Evolutionary conservation across 371 early-diverging fungal species (phyloP).

Genomic region (Rhizoclosmatium hyalinum): DNA sequence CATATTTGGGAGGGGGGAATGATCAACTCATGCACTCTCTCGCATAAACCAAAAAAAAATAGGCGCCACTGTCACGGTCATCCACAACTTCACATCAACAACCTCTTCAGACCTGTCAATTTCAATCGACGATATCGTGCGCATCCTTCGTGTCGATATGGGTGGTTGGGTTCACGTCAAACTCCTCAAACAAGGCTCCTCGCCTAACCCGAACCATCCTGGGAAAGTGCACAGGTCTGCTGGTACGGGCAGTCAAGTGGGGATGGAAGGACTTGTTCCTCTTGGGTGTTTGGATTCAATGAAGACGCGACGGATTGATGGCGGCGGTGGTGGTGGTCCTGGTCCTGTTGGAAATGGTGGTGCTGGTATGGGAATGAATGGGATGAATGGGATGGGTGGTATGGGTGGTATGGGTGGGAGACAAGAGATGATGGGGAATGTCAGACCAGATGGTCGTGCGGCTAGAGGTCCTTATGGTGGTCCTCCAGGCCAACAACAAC

Average conservation of each 20-base stretch:
- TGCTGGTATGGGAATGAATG: not conserved
- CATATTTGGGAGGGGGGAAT: not conserved
- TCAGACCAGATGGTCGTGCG: no score
- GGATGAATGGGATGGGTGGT: not conserved
- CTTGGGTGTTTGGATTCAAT: slow-evolving; percentile 21
- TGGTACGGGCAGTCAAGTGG: slow-evolving; percentile 1
- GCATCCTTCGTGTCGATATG: slow-evolving; percentile 26
- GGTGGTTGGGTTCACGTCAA: slow-evolving; percentile 29
- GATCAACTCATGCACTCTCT: not conserved
- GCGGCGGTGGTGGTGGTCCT: no score
- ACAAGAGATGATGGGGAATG: no score
- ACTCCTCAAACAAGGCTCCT: slow-evolving; percentile 4
- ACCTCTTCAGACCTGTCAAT: slow-evolving; percentile 15
- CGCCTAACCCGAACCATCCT: not conserved
- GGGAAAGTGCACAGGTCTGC: not conserved
- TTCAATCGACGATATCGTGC: slow-evolving; percentile 23
- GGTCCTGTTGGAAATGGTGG: not conserved
- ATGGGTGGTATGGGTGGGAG: not conserved
- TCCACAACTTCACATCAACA: slow-evolving; percentile 19
- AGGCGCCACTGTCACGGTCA: slow-evolving; percentile 19
- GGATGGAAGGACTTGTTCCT: slow-evolving; percentile 23
- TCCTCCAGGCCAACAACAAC: no score
- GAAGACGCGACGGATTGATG: not conserved
- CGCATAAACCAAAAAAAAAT: not conserved
- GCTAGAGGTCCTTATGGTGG: no score